Evolutionary conservation across 2,329 filamentous ascomycete species (phyloP).

Genomic region (Fonsecaea pedrosoi): DNA sequence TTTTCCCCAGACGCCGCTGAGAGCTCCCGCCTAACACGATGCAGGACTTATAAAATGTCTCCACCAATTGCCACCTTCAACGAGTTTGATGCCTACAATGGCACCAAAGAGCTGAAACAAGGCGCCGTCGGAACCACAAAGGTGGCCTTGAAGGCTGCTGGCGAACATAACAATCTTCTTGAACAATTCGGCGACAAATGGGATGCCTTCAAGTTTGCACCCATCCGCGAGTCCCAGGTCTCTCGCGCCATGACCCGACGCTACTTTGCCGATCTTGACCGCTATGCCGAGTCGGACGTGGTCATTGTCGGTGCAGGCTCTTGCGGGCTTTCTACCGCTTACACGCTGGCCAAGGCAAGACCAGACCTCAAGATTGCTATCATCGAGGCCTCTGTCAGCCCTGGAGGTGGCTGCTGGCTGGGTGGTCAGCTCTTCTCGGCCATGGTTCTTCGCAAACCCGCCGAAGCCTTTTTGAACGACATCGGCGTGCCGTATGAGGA

Average conservation of each 20-base stretch:
- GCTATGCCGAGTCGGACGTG: constrained; percentile 88
- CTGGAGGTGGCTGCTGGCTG: constrained; percentile 86
- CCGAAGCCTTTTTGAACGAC: constrained; percentile 81
- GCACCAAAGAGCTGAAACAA: constrained; percentile 45
- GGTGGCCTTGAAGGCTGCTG: constrained; percentile 46
- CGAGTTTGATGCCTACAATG: constrained; percentile 39
- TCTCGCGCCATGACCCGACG: constrained; percentile 91
- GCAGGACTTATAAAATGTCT: constrained; percentile 68
- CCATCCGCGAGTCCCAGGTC: constrained; percentile 90
- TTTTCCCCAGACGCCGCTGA: constrained; percentile 32
- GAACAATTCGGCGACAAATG: constrained; percentile 76
- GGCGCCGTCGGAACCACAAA: constrained; percentile 52
- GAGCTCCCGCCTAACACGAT: constrained; percentile 38
- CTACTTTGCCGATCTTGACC: constrained; percentile 90
- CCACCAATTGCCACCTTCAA: constrained; percentile 74
- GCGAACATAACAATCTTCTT: constrained; percentile 59
- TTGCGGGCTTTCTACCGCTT: constrained; percentile 84
- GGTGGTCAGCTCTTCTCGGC: constrained; percentile 93
- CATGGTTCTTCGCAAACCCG: constrained; percentile 94
- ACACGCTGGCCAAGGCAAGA: constrained; percentile 80
- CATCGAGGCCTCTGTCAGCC: constrained; percentile 84
- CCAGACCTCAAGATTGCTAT: constrained; percentile 92
- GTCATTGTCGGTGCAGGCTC: constrained; percentile 92
- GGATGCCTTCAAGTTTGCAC: constrained; percentile 80
- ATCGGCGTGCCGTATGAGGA: constrained; percentile 86